Conservation (phyloP, 768 basidiomycete species). For the Pisolithus microcarpus region DNA sequence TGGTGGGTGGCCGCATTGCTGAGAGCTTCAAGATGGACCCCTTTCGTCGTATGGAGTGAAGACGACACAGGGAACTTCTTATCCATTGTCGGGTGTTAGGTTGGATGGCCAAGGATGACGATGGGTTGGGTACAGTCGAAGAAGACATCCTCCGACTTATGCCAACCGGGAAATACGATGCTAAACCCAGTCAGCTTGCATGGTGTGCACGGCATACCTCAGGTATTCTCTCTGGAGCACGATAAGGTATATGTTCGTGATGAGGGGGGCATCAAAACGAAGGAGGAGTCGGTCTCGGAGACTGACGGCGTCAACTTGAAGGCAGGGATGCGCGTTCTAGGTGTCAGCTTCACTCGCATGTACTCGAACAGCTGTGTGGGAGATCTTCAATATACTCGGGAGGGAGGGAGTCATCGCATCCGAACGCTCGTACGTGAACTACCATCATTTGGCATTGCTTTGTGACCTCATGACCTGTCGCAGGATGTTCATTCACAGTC, state of each 20-base stretch:
- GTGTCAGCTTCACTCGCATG: constrained; percentile 87
- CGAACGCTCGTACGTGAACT: constrained; percentile 99
- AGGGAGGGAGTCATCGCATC: constrained; percentile 98
- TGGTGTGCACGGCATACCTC: constrained; percentile 83
- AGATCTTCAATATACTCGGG: constrained; percentile 89
- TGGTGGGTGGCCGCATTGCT: constrained; percentile 86
- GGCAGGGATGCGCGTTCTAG: constrained; percentile 90
- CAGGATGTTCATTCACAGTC: constrained; percentile 90
- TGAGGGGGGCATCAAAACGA: constrained; percentile 59
- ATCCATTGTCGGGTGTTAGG: constrained; percentile 92
- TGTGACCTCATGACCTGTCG: constrained; percentile 98
- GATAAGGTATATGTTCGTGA: constrained; percentile 63
- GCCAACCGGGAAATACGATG: constrained; percentile 94
- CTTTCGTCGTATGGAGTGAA: constrained; percentile 98
- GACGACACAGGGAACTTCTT: constrained; percentile 94
- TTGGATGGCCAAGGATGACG: constrained; percentile 79
- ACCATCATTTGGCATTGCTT: constrained; percentile 90
- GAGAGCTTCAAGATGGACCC: constrained; percentile 93
- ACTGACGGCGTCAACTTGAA: constrained; percentile 96
- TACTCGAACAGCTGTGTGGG: constrained; percentile 97
- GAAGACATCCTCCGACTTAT: constrained; percentile 96
- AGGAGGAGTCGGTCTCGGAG: constrained; percentile 89
- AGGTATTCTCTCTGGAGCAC: constrained; percentile 90
- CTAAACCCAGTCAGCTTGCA: constrained; percentile 90
- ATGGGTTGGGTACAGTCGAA: constrained; percentile 65